Percentiles rank a stretch among this genome's conserved stretches.
Conservation (phyloP, 2,329 filamentous ascomycete species). For the Xylariaceae sp. region DNA sequence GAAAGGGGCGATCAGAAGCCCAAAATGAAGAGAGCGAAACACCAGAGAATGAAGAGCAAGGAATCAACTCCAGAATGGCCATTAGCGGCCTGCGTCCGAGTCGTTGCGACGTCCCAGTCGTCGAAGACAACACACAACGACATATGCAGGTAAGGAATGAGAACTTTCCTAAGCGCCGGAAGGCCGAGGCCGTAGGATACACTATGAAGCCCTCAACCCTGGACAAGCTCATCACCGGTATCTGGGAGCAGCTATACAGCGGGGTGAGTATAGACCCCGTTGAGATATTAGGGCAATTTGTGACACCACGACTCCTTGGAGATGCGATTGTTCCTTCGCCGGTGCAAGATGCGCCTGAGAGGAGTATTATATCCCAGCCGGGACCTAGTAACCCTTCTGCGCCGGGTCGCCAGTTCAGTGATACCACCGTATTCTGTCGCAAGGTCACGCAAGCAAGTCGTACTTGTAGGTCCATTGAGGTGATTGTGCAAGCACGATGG, state of each 20-base stretch:
- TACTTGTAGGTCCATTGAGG: slow-evolving; percentile 51
- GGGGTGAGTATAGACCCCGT: slow-evolving; percentile 29
- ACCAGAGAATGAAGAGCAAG: slow-evolving; percentile 3
- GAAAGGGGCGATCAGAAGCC: neutral
- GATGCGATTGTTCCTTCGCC: neutral
- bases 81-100: slow-evolving; percentile 23
- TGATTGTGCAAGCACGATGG: slow-evolving; percentile 54
- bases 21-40: neutral
- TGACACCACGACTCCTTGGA: slow-evolving; percentile 13
- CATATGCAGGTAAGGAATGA: slow-evolving; percentile 26
- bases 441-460: slow-evolving; percentile 40
- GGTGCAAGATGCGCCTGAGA: neutral
- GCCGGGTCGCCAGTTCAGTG: slow-evolving; percentile 26
- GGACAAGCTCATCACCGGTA: slow-evolving; percentile 31
- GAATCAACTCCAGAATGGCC: slow-evolving; percentile 38
- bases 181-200: slow-evolving; percentile 29
- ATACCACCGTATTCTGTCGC: slow-evolving; percentile 31
- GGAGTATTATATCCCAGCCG: neutral
- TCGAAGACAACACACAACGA: slow-evolving; percentile 26
- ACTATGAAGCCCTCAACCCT: slow-evolving; percentile 26
- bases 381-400: neutral
- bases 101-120: slow-evolving; percentile 12
- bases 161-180: slow-evolving; percentile 24
- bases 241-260: slow-evolving; percentile 35
- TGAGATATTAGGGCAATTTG: slow-evolving; percentile 28